Percentiles rank a stretch among this genome's conserved stretches.
Conservation (phyloP, 164 flowering plant species). For the Aristolochia fimbriata region DNA sequence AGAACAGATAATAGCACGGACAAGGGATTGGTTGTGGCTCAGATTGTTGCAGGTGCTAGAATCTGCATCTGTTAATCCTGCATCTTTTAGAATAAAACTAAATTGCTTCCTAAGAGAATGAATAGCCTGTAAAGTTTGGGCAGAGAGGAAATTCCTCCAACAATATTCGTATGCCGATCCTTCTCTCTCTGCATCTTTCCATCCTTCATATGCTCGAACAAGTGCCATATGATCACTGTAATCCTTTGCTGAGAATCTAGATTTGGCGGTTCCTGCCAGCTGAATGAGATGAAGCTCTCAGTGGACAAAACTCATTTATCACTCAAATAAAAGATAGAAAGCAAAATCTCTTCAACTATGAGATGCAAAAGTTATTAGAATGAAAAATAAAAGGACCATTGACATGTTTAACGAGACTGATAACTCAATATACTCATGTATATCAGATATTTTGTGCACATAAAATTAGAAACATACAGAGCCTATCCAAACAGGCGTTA, state of each 20-base stretch:
- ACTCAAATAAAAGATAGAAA: too few relatives aligned
- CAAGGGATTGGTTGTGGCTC: conserved; percentile 91
- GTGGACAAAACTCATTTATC: too few relatives aligned
- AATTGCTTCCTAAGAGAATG: conserved; percentile 95
- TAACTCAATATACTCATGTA: too few relatives aligned
- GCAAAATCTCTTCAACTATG: neutral
- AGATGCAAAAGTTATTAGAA: neutral
- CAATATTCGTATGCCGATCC: conserved; percentile 94
- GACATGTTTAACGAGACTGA: too few relatives aligned
- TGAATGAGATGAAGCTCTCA: conserved; percentile 20
- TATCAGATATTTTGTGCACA: too few relatives aligned
- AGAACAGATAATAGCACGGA: conserved; percentile 91
- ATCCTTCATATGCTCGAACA: conserved; percentile 98
- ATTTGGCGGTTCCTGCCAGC: conserved; percentile 93
- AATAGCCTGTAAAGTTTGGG: conserved; percentile 95
- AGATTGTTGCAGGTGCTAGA: conserved; percentile 43
- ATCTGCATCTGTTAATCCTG: conserved; percentile 64
- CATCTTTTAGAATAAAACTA: conserved; percentile 69
- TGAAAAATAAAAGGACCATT: too few relatives aligned
- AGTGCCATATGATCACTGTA: conserved; percentile 99
- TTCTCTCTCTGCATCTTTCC: conserved; percentile 99
- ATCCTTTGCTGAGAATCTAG: conserved; percentile 96
- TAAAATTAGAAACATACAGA: too few relatives aligned
- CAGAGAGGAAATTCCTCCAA: conserved; percentile 95
- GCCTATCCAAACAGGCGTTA: too few relatives aligned